phyloP scores from a whole-genome alignment of 176 grass and related monocot species.

The Rhynchospora breviuscula region DNA sequence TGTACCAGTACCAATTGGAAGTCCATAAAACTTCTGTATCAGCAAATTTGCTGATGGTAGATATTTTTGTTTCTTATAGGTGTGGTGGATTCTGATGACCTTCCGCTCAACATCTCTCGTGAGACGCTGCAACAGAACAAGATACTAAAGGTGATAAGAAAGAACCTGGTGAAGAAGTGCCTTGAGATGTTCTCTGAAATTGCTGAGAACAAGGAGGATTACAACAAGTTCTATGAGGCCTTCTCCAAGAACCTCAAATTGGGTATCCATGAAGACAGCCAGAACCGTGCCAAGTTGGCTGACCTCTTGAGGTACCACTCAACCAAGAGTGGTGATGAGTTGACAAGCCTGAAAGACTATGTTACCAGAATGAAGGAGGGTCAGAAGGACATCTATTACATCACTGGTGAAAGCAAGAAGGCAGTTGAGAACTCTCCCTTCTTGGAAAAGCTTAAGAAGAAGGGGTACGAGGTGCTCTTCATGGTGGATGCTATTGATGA shows the following conservation, averaged over 20 bases:
- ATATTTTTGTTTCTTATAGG: neutral
- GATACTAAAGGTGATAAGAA: conserved; percentile 47
- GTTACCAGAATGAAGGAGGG: conserved; percentile 51
- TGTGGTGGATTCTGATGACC: conserved; percentile 40
- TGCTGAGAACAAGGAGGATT: conserved; percentile 43
- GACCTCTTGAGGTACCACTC: conserved; percentile 38
- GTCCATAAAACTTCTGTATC: neutral
- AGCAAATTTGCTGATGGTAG: neutral
- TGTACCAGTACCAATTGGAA: too few species aligned
- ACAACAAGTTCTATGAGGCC: conserved; percentile 42
- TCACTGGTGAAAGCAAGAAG: conserved; percentile 51
- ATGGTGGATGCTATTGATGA: conserved; percentile 54
- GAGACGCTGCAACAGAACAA: conserved; percentile 55
- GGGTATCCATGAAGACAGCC: conserved; percentile 33
- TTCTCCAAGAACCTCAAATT: conserved; percentile 43
- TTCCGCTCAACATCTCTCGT: conserved; percentile 40
- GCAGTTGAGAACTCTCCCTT: conserved; percentile 49
- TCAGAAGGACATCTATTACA: conserved; percentile 49
- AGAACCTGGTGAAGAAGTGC: conserved; percentile 47
- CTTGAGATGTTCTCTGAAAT: conserved; percentile 40
- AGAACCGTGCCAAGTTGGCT: conserved; percentile 32
- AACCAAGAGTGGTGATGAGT: conserved; percentile 36
- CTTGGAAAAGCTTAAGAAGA: conserved; percentile 48
- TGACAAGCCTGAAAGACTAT: conserved; percentile 48
- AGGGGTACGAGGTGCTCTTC: conserved; percentile 40